Evolutionary conservation across 139 green algal genomes (phyloP), one percentile per base, ranked within the genome.

Genomic region (Choricystis sp.): DNA sequence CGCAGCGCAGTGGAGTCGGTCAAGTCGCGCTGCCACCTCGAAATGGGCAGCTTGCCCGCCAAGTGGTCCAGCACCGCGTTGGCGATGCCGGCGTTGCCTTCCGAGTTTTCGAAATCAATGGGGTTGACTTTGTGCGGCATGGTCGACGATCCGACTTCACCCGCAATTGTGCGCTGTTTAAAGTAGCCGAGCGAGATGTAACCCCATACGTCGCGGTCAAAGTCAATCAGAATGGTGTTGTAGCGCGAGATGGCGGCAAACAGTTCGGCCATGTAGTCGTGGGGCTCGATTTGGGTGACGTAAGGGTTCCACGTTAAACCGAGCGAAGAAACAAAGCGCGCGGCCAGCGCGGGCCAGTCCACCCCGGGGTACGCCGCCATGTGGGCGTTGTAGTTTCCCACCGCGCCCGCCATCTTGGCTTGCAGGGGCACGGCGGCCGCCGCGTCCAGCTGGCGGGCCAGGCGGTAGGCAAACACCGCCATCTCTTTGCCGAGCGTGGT

Each of bases 101-200:
- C 94, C 31, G 69, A 85, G 85, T 99, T 99, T 72, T 98, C 91
- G 83, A 99, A 98, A 81, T 98, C 93, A 59, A 98, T 99, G 48
- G 94, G 93, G 77, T 98, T 98, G 3, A 86, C 77, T 81, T 98
- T 98, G 80, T 98, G 91, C 0, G 91, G 91, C 91, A 98, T 98
- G 24, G 91, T 98, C 59, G 80, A 92, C 40, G 84, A 94, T 19
- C 91, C 91, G 1, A 98, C 86, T 78, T 94, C 84, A 19, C 85
- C 86, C 4, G 77, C 82, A 31, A 88, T 78, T 14, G 81, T 87
- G 49, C 70, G 66, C 73, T 90, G 83, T 74, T 86, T 88, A 81
- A 99, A 99, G 81, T 97, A 99, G 31, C 89, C 90, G 58, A 97
- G 70, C n/a, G 79, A 91, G 74, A 99, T 97, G 82, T 99, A 99